Conservation (phyloP, 2,329 filamentous ascomycete genomes). For the Mycosphaerella arachidis region DNA sequence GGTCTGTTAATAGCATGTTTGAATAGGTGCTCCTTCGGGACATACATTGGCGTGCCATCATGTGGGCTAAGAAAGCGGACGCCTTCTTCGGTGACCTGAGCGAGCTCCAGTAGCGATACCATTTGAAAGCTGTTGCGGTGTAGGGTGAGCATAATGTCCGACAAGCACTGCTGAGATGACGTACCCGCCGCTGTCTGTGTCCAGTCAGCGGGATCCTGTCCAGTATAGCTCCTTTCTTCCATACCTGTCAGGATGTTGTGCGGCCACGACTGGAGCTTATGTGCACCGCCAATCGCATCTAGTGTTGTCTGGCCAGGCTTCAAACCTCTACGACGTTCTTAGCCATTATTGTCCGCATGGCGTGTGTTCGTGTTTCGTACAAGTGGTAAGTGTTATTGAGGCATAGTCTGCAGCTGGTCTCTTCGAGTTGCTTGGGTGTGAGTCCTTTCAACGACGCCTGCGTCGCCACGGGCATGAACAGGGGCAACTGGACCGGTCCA, state of each 20-base stretch:
- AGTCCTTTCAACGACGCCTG: conserved; percentile 93
- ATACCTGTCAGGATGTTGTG: conserved; percentile 81
- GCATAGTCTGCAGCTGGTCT: conserved; percentile 83
- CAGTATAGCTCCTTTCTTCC: conserved; percentile 37
- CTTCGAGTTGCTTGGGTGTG: conserved; percentile 85
- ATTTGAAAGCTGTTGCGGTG: conserved; percentile 83
- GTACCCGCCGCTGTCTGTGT: conserved; percentile 21
- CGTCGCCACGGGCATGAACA: conserved; percentile 98
- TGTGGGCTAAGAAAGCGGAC: conserved; percentile 95
- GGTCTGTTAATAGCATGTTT: not conserved
- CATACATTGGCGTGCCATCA: conserved; percentile 82
- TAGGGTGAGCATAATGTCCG: conserved; percentile 8
- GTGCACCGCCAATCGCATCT: conserved; percentile 82
- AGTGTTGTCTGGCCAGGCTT: conserved; percentile 91
- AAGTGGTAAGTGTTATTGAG: conserved; percentile 98
- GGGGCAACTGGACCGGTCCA: conserved; percentile 80
- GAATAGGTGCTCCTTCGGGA: not conserved
- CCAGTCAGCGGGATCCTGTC: conserved; percentile 27
- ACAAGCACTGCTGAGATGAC: not conserved
- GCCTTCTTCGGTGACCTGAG: conserved; percentile 90
- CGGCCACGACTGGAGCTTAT: conserved; percentile 91
- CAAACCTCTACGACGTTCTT: conserved; percentile 53
- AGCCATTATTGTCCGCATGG: conserved; percentile 1
- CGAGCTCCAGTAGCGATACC: conserved; percentile 91
- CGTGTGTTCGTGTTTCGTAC: conserved; percentile 21